Evolutionary conservation across 441 rosid species (phyloP), one percentile per base, ranked within the genome.

Genomic region (Adansonia gregorii): DNA sequence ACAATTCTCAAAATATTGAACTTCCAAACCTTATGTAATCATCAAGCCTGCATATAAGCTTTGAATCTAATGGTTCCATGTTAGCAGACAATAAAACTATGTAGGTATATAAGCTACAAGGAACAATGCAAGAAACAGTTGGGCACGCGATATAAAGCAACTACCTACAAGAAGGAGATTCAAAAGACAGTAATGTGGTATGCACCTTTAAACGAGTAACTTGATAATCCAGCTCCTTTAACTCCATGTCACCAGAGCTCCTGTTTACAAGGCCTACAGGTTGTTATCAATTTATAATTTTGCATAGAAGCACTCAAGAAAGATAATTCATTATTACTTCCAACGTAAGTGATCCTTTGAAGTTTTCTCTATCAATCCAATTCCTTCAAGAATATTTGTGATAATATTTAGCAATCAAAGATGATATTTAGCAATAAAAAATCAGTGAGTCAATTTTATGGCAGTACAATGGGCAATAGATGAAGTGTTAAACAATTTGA

Each of bases 371-470:
- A 94, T 91, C 84, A 94, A 85, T 59, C 88, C 88, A 80, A 92
- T 86, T 74, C 97, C 98, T 88, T 91, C 95, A 81, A 94, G 88
- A 55, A 94, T 97, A 87, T 94, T 94, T 74, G 97, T 94, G 65
- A 92, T 94, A 35, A 68, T 22, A 79, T 22, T 49, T 19, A 11
- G 55, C 9, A 60, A 8, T 76, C 22, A 68, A 78, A 48, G 12
- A 69, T 8, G 20, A 22, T 69, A 68, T 49, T 56, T 2, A 48
- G 56, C 43, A 48, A 46, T 15, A 1, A 51, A 49, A 52, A 48
- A 8, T 11, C 39, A 46, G 11, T 14, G 17, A 27, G 9, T 46
- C 4, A 46, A 74, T 11, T 39, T 56, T 15, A 39, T 58, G 17
- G 11, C 51, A 58, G 20, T 43, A 73, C 58, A 12, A 4, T 17